These are phyloP conservation scores for Arabidopsis thaliana DNA, from an alignment of 345 rosid genomes.

Conservation along the genomic window DNA sequence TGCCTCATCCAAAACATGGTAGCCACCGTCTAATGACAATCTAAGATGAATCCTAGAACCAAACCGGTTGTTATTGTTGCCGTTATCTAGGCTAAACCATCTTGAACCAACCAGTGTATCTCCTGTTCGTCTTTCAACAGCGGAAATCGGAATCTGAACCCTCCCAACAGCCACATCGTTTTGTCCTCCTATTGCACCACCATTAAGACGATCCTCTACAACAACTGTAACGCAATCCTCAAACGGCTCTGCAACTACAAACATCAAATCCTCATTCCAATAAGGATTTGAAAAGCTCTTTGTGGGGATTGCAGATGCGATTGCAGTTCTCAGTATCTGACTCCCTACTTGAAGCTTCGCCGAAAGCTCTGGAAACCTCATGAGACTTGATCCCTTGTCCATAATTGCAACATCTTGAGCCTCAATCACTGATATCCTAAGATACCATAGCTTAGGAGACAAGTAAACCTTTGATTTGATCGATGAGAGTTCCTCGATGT, in stretches of 20 bases:
- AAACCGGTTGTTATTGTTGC: not conserved
- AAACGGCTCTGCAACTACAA: not conserved
- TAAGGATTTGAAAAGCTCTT: not conserved
- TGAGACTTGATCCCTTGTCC: not conserved
- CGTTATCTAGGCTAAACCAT: not conserved
- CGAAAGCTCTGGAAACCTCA: not conserved
- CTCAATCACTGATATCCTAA: not conserved
- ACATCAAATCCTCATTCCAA: not conserved
- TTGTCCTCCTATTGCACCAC: not conserved
- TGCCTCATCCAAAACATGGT: conserved; percentile 2
- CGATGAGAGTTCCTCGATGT: not conserved
- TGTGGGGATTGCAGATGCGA: not conserved
- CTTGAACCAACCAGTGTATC: not conserved
- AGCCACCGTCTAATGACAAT: not conserved
- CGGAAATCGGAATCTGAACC: conserved; percentile 1
- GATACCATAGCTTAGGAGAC: conserved; percentile 1
- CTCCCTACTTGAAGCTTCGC: not conserved
- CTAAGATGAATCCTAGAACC: conserved; percentile 1
- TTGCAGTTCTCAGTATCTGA: not conserved
- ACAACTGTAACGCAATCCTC: not conserved
- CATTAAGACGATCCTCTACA: not conserved
- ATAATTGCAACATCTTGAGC: not conserved
- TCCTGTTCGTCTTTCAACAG: not conserved
- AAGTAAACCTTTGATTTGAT: conserved; percentile 6
- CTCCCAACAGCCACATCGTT: not conserved